Percentiles rank a stretch among this genome's conserved stretches.
Conservation (phyloP, 306 rosid species). For the Chamaecrista fasciculata region DNA sequence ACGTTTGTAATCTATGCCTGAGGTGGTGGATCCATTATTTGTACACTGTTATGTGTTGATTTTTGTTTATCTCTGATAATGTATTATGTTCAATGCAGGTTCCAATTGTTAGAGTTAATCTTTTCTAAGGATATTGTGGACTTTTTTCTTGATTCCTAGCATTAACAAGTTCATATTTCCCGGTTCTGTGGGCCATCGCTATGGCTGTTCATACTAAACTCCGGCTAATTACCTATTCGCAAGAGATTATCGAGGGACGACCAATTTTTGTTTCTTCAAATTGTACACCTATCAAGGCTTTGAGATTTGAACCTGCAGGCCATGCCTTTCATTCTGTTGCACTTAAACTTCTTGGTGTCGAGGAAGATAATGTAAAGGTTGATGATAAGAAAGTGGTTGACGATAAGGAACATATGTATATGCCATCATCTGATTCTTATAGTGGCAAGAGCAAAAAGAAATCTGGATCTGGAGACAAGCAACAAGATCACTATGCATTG, state of each 20-base stretch:
- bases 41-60: not conserved
- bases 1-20: not conserved
- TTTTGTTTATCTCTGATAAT: constrained; percentile 10
- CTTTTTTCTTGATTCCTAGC: not conserved
- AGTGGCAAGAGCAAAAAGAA: constrained; percentile 93
- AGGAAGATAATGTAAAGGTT: constrained; percentile 41
- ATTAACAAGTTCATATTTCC: constrained; percentile 13
- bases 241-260: constrained; percentile 77
- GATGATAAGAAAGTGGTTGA: constrained; percentile 51
- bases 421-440: constrained; percentile 76
- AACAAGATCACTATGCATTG: constrained; percentile 96
- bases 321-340: constrained; percentile 81
- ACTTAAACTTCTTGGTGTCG: constrained; percentile 66
- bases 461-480: constrained; percentile 64
- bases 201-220: constrained; percentile 54
- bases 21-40: not conserved
- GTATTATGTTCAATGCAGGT: constrained; percentile 27
- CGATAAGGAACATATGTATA: constrained; percentile 57
- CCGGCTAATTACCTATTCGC: constrained; percentile 59
- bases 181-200: constrained; percentile 24
- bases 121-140: not conserved
- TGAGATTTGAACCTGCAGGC: constrained; percentile 79
- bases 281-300: constrained; percentile 74
- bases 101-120: not conserved
- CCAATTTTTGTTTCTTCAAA: constrained; percentile 77